A percentile compares a stretch with the other conserved stretches of the same genome.
Evolutionary conservation across 495 filamentous ascomycete genomes (phyloP).

Genomic region (Oidiodendron maius): DNA sequence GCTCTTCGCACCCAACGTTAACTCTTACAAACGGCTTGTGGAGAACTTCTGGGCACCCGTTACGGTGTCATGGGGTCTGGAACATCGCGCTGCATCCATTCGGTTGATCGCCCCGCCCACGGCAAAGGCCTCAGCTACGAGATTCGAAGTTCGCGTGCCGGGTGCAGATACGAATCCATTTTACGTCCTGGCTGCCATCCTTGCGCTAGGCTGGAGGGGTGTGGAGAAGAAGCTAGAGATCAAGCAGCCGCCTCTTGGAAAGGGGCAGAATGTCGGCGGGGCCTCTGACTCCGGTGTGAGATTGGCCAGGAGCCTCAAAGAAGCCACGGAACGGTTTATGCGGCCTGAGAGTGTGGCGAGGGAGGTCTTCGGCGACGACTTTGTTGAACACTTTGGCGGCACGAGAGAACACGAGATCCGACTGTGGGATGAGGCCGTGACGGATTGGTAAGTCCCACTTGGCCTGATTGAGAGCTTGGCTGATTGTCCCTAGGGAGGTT

Average conservation of each 20-base stretch:
- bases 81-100: constrained; percentile 89
- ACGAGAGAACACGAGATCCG: constrained; percentile 87
- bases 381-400: constrained; percentile 92
- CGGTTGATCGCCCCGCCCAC: constrained; percentile 85
- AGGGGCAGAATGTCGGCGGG: constrained; percentile 73
- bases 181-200: constrained; percentile 79
- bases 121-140: constrained; percentile 71
- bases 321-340: constrained; percentile 73
- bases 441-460: constrained; percentile 63
- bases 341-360: constrained; percentile 73
- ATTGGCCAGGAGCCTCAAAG: constrained; percentile 74
- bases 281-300: constrained; percentile 59
- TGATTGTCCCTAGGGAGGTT: constrained; percentile 47
- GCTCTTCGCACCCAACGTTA: constrained; percentile 85
- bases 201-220: constrained; percentile 83
- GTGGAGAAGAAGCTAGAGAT: constrained; percentile 86
- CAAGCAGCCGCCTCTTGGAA: constrained; percentile 72
- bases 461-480: constrained; percentile 7
- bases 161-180: constrained; percentile 89
- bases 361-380: constrained; percentile 88
- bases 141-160: constrained; percentile 86
- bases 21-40: constrained; percentile 94
- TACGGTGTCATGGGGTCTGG: constrained; percentile 92
- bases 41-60: constrained; percentile 99
- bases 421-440: constrained; percentile 92